Evolutionary conservation across 305 asterid species (phyloP).

Genomic region (Ajuga reptans): DNA sequence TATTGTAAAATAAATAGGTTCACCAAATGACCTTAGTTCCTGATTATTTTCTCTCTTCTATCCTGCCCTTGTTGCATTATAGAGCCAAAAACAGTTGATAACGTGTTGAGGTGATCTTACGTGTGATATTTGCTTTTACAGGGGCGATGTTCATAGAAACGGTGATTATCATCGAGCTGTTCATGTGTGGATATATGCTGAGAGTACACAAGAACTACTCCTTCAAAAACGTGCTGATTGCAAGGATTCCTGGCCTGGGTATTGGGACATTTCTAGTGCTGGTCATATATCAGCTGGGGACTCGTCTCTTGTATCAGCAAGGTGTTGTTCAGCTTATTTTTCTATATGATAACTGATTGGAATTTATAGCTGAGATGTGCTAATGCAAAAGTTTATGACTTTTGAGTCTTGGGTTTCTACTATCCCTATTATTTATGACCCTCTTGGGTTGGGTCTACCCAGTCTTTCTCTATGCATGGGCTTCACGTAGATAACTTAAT

Average conservation of each 20-base stretch:
- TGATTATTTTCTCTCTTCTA: not conserved
- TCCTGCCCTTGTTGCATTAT: not conserved
- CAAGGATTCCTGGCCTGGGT: conserved; percentile 93
- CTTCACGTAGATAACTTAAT: not conserved
- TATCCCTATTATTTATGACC: not conserved
- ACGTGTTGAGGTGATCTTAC: not conserved
- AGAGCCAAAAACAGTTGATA: not conserved
- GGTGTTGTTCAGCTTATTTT: conserved; percentile 28
- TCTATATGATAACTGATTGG: not conserved
- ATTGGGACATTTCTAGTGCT: conserved; percentile 94
- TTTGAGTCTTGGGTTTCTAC: not conserved
- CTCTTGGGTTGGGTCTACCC: not conserved
- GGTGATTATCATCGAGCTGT: conserved; percentile 95
- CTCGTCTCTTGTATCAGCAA: conserved; percentile 82
- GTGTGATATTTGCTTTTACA: conserved; percentile 22
- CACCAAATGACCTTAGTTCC: not conserved
- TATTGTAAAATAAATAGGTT: not conserved
- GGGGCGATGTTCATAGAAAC: conserved; percentile 72
- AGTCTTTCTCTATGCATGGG: not conserved
- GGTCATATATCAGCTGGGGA: conserved; percentile 96
- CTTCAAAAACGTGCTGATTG: conserved; percentile 72
- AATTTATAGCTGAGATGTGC: not conserved
- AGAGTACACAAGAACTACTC: conserved; percentile 75
- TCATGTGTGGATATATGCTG: conserved; percentile 88
- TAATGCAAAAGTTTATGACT: not conserved